phyloP scores from a whole-genome alignment of 768 basidiomycete genomes.

The Lactarius sp. region DNA sequence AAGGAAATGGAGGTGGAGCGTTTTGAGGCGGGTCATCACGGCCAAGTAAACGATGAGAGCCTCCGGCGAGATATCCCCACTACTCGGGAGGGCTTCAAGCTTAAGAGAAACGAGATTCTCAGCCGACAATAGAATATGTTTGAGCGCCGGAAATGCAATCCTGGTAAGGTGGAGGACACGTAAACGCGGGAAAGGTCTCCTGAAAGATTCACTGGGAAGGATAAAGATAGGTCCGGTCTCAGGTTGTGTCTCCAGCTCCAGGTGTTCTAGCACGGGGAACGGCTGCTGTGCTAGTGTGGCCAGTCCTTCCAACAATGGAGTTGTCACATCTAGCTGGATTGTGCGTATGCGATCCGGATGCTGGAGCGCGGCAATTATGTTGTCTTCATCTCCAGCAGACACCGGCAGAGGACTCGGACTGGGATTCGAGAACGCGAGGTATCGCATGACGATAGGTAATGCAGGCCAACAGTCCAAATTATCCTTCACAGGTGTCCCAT shows the following conservation, averaged over 20 bases:
- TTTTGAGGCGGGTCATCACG: background rate
- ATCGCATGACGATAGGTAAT: background rate
- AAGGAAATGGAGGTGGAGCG: too few relatives aligned
- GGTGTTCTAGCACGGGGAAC: background rate
- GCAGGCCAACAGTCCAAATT: background rate
- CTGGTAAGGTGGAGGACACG: background rate
- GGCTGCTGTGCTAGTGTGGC: background rate
- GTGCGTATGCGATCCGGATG: too few relatives aligned
- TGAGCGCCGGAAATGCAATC: background rate
- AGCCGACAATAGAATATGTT: too few relatives aligned
- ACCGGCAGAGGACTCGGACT: background rate
- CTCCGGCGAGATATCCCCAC: background rate
- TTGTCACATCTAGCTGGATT: too few relatives aligned
- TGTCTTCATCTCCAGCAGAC: too few relatives aligned
- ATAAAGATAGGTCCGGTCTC: background rate
- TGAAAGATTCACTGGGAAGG: background rate
- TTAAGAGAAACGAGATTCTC: too few relatives aligned
- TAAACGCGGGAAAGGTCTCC: background rate
- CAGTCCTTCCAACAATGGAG: too few relatives aligned
- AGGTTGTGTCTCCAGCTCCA: background rate
- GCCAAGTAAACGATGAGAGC: background rate
- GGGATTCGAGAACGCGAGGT: background rate
- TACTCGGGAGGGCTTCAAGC: too few relatives aligned
- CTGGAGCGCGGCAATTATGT: too few relatives aligned
- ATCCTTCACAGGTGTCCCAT: too few relatives aligned